These are phyloP conservation scores for Kwoniella bestiolae DNA, from an alignment of 768 basidiomycete genomes.

Conservation along the genomic window DNA sequence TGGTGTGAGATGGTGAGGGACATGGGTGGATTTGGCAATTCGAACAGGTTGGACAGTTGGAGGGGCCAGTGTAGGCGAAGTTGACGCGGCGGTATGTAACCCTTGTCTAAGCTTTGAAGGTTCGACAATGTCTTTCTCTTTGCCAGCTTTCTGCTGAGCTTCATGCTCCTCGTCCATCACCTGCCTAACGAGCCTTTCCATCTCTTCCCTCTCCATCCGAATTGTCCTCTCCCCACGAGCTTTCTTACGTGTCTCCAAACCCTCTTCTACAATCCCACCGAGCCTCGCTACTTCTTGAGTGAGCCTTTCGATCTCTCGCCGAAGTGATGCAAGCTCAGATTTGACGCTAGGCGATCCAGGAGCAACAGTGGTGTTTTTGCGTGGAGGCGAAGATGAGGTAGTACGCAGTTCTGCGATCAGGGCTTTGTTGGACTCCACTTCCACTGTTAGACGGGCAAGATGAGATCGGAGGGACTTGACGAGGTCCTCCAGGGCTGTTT, in stretches of 20 bases:
- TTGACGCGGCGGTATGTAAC: conserved; percentile 37
- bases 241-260: conserved; percentile 72
- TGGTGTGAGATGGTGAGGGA: conserved; percentile 19
- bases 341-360: conserved; percentile 10
- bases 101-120: conserved; percentile 48
- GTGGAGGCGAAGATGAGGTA: conserved; percentile 6
- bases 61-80: conserved; percentile 29
- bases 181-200: conserved; percentile 21
- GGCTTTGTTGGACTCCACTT: conserved; percentile 71
- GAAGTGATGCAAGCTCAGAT: conserved; percentile 64
- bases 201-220: conserved; percentile 43
- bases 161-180: conserved; percentile 56
- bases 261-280: conserved; percentile 83
- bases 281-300: conserved; percentile 84
- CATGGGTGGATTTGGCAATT: conserved; percentile 7
- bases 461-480: conserved; percentile 74
- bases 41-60: conserved; percentile 37
- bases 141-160: conserved; percentile 68
- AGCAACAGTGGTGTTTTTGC: background rate
- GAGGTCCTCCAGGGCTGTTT: conserved; percentile 77
- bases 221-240: conserved; percentile 61
- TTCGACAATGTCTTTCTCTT: conserved; percentile 50
- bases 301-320: conserved; percentile 77
- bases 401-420: conserved; percentile 61
- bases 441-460: conserved; percentile 74